Percentiles rank a stretch among this genome's conserved stretches.
Conservation (phyloP, 2,329 filamentous ascomycete species). For the Pyricularia sp. region DNA sequence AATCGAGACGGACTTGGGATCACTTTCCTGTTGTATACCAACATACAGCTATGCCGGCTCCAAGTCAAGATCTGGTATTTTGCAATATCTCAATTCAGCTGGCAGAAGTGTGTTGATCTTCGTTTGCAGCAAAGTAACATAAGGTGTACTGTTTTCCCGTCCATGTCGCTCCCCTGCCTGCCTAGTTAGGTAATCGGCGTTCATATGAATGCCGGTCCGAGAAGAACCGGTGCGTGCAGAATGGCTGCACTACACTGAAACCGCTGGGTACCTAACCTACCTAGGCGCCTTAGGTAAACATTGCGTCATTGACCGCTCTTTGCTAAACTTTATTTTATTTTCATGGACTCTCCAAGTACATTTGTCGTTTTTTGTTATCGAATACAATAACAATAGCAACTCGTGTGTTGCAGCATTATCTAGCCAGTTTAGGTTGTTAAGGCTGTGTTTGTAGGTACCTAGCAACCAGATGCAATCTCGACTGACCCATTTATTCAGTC, state of each 20-base stretch:
- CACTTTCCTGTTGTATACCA: not conserved
- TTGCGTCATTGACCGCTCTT: not conserved
- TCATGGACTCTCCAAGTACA: not conserved
- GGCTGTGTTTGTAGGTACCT: no score
- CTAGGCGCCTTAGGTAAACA: not conserved
- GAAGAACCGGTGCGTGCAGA: not conserved
- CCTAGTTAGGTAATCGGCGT: not conserved
- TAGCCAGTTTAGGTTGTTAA: not conserved
- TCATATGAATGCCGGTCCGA: not conserved
- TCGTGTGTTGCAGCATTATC: not conserved
- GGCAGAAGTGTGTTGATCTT: not conserved
- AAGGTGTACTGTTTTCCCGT: not conserved
- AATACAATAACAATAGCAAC: not conserved
- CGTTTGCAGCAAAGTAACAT: not conserved
- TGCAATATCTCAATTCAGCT: no score
- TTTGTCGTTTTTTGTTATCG: not conserved
- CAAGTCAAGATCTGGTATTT: not conserved
- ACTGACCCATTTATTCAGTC: no score
- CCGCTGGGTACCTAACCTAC: not conserved
- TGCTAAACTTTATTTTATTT: not conserved
- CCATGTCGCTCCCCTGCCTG: not conserved
- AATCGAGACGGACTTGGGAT: not conserved
- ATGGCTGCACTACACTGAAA: not conserved
- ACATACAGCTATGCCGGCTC: not conserved
- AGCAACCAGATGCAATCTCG: no score